phyloP scores from a whole-genome alignment of 768 basidiomycete species.

The Suillus clintonianus region DNA sequence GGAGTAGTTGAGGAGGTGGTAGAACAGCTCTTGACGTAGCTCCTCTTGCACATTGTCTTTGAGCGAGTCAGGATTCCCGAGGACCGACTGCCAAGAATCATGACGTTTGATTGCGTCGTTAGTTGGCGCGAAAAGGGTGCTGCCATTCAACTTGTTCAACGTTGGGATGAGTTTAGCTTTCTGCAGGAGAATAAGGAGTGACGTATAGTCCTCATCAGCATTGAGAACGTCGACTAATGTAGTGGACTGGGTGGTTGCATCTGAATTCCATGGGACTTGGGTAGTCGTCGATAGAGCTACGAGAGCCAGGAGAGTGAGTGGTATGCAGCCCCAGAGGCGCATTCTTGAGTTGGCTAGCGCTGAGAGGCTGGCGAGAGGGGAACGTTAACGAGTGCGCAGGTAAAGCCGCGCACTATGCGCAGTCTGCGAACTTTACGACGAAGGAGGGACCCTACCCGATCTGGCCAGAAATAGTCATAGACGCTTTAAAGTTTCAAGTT shows the following conservation, averaged over 20 bases:
- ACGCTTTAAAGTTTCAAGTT: background rate
- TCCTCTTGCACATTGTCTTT: constrained; percentile 82
- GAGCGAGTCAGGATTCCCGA: constrained; percentile 33
- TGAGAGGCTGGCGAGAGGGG: constrained; percentile 7
- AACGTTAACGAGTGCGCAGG: background rate
- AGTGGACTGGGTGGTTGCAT: constrained; percentile 34
- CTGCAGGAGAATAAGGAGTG: constrained; percentile 76
- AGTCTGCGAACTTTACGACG: constrained; percentile 4
- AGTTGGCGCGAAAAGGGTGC: constrained; percentile 93
- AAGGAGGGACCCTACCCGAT: background rate
- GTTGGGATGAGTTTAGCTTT: constrained; percentile 87
- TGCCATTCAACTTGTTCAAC: constrained; percentile 79
- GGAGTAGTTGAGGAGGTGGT: constrained; percentile 88
- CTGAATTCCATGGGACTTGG: constrained; percentile 25
- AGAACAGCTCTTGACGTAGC: constrained; percentile 89
- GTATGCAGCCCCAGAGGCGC: constrained; percentile 36
- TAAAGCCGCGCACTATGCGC: background rate
- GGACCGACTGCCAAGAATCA: constrained; percentile 33
- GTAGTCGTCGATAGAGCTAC: constrained; percentile 14
- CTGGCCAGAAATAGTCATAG: background rate
- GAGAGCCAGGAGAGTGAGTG: constrained; percentile 34
- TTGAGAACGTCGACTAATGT: constrained; percentile 82
- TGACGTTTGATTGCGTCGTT: constrained; percentile 81
- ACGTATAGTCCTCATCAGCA: constrained; percentile 74
- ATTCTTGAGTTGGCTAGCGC: constrained; percentile 16